phyloP scores from a whole-genome alignment of 345 rosid species.

The Pistacia vera region DNA sequence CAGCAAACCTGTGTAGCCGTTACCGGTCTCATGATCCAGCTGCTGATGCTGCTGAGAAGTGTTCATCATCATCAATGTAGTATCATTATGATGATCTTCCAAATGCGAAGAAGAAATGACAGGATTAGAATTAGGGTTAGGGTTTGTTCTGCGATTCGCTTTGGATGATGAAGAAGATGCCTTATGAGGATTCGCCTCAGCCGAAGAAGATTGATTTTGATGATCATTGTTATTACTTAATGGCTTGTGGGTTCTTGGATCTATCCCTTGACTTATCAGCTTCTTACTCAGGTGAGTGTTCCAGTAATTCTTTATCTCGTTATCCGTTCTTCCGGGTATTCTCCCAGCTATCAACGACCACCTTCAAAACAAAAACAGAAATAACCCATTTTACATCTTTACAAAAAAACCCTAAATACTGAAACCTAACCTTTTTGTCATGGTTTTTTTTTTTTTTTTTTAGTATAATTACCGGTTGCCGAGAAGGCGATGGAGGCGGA shows the following conservation, averaged over 20 bases:
- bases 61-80: slow-evolving; percentile 7
- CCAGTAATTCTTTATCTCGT: slow-evolving; percentile 78
- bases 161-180: slow-evolving; percentile 31
- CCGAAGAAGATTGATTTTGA: neutral
- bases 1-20: slow-evolving; percentile 14
- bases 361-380: slow-evolving; percentile 16
- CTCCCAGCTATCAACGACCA: slow-evolving; percentile 76
- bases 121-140: neutral
- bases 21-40: neutral
- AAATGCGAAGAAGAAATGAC: slow-evolving; percentile 17
- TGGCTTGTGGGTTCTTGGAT: slow-evolving; percentile 69
- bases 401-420: neutral
- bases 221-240: slow-evolving; percentile 21
- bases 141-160: slow-evolving; percentile 15
- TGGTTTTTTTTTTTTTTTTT: too few relatives aligned
- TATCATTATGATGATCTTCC: slow-evolving; percentile 24
- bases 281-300: slow-evolving; percentile 71
- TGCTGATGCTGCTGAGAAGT: neutral
- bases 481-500: slow-evolving; percentile 63
- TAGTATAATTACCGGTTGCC: slow-evolving; percentile 47
- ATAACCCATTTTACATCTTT: neutral
- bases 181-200: neutral
- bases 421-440: too few relatives aligned
- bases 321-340: slow-evolving; percentile 67
- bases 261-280: slow-evolving; percentile 63